These are phyloP conservation scores for Neophaeococcomyces aloes DNA, from an alignment of 2,329 filamentous ascomycete genomes.

Conservation along the genomic window DNA sequence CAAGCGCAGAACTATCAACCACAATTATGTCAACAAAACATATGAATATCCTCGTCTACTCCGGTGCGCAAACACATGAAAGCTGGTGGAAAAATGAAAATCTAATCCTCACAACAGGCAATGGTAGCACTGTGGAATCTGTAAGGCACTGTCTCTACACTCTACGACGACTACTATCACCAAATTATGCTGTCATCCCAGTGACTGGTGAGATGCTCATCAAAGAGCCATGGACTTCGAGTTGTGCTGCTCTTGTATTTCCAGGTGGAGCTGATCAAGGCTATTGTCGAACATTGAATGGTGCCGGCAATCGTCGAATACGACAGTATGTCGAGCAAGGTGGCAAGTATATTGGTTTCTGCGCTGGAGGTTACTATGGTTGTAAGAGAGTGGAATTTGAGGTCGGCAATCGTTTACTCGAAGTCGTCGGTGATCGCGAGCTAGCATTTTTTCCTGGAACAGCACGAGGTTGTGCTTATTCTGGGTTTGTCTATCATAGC, in stretches of 20 bases:
- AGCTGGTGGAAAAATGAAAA: constrained; percentile 22
- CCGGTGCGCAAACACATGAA: constrained; percentile 47
- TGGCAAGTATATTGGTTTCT: constrained; percentile 80
- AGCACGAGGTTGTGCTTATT: constrained; percentile 77
- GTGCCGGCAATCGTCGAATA: constrained; percentile 75
- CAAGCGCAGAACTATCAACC: not conserved
- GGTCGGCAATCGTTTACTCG: constrained; percentile 66
- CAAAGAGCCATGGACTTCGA: constrained; percentile 81
- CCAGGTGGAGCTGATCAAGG: constrained; percentile 90
- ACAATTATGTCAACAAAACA: constrained; percentile 52
- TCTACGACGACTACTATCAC: constrained; percentile 72
- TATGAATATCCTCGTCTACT: constrained; percentile 89
- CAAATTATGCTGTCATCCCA: constrained; percentile 86
- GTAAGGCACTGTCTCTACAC: constrained; percentile 83
- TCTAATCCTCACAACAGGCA: constrained; percentile 45
- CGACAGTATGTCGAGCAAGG: constrained; percentile 74
- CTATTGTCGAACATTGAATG: constrained; percentile 81
- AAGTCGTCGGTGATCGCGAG: constrained; percentile 77
- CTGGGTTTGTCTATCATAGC: constrained; percentile 81
- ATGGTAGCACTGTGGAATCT: constrained; percentile 76
- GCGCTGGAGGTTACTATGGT: constrained; percentile 90
- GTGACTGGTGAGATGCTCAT: constrained; percentile 67
- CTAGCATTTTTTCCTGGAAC: constrained; percentile 78
- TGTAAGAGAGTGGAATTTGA: constrained; percentile 79
- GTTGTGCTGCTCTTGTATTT: constrained; percentile 81